phyloP scores from a whole-genome alignment of 306 rosid species.

The Acmispon strigosus region DNA sequence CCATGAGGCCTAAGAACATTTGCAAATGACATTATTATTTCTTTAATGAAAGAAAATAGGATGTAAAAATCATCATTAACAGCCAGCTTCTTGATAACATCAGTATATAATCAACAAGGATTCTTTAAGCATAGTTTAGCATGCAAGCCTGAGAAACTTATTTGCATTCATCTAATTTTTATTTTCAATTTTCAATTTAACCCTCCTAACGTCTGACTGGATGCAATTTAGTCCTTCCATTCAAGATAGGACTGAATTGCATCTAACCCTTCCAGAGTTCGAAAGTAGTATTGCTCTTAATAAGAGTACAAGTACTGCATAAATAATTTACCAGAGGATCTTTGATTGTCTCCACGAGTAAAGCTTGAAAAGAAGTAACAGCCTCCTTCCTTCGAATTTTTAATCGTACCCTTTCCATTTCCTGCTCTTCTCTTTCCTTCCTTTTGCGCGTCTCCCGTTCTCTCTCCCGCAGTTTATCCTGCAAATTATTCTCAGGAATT shows the following conservation, averaged over 20 bases:
- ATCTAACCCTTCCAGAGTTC: constrained; percentile 1
- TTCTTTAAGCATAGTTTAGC: background rate
- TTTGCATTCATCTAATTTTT: background rate
- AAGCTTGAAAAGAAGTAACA: constrained; percentile 77
- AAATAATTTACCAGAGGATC: constrained; percentile 67
- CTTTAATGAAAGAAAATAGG: background rate
- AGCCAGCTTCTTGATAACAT: background rate
- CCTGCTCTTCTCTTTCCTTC: constrained; percentile 99
- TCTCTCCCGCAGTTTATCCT: constrained; percentile 93
- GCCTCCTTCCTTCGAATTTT: constrained; percentile 94
- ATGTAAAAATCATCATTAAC: background rate
- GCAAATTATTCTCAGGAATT: constrained; percentile 23
- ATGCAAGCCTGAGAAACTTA: background rate
- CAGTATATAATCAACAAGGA: background rate
- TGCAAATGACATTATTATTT: background rate
- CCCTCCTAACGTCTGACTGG: background rate
- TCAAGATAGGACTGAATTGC: background rate
- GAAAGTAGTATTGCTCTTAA: background rate
- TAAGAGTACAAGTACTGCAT: background rate
- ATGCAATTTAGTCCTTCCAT: constrained; percentile 3
- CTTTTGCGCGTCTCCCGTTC: constrained; percentile 87
- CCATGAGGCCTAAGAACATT: constrained; percentile 75
- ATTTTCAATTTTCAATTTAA: background rate
- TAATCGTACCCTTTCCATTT: constrained; percentile 79
- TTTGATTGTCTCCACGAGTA: constrained; percentile 91